Percentiles rank a stretch among this genome's conserved stretches.
phyloP scores from a whole-genome alignment of 1,139 yeast species.

The Geotrichum restrictum region DNA sequence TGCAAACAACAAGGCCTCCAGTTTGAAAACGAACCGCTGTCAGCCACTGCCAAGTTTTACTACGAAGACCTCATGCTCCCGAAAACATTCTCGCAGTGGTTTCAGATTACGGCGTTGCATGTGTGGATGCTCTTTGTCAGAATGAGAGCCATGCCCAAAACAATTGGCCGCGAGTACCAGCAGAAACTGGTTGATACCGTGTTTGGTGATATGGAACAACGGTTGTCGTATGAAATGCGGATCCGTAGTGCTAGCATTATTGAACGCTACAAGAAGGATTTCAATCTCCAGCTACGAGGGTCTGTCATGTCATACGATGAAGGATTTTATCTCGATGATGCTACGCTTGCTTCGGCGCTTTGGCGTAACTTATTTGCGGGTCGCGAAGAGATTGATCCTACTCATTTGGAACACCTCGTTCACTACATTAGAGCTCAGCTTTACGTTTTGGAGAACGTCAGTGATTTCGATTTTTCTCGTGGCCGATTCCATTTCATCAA shows the following conservation, averaged over 20 bases:
- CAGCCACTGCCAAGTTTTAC: slow-evolving; percentile 38
- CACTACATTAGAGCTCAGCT: slow-evolving; percentile 86
- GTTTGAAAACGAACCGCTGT: slow-evolving; percentile 25
- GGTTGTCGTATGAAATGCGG: slow-evolving; percentile 79
- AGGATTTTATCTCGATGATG: slow-evolving; percentile 77
- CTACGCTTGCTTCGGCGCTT: slow-evolving; percentile 78
- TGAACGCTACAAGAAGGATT: slow-evolving; percentile 83
- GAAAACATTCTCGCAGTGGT: slow-evolving; percentile 88
- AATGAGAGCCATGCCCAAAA: slow-evolving; percentile 93
- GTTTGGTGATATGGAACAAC: slow-evolving; percentile 82
- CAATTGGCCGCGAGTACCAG: slow-evolving; percentile 83
- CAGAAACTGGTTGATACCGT: slow-evolving; percentile 86
- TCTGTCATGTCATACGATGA: slow-evolving; percentile 88
- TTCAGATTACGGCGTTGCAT: slow-evolving; percentile 83
- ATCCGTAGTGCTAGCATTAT: slow-evolving; percentile 80
- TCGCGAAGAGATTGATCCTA: slow-evolving; percentile 72
- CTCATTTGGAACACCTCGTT: slow-evolving; percentile 80
- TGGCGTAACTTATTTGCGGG: slow-evolving; percentile 67
- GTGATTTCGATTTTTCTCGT: slow-evolving; percentile 88
- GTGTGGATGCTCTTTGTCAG: slow-evolving; percentile 91
- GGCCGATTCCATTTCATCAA: slow-evolving; percentile 83
- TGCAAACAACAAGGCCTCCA: slow-evolving; percentile 76
- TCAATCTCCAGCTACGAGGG: slow-evolving; percentile 86
- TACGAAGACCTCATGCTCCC: slow-evolving; percentile 81
- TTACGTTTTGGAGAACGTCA: slow-evolving; percentile 75